Evolutionary conservation across 495 filamentous ascomycete genomes (phyloP).

Genomic region (Penicillium manginii): DNA sequence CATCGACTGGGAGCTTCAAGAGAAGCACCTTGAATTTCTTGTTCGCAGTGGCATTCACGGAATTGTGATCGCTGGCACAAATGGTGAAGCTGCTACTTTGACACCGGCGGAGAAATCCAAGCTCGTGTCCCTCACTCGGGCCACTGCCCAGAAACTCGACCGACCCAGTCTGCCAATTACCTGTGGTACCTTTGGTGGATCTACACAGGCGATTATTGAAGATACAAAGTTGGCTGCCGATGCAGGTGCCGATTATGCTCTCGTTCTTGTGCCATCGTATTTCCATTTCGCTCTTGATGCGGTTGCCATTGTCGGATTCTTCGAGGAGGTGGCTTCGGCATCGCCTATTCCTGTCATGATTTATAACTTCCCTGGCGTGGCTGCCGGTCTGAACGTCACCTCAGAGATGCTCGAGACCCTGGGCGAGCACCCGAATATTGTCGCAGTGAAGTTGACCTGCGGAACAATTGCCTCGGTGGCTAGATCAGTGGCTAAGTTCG

Average conservation of each 20-base stretch:
- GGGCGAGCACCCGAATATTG: conserved; percentile 15
- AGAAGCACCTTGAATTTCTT: conserved; percentile 34
- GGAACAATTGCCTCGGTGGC: conserved; percentile 17
- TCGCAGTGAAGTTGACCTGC: conserved; percentile 16
- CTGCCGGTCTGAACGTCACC: conserved; percentile 68
- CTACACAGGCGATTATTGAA: conserved; percentile 16
- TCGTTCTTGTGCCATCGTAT: conserved; percentile 76
- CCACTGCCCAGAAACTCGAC: conserved; percentile 22
- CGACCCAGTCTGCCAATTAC: conserved; percentile 32
- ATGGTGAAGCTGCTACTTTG: conserved; percentile 38
- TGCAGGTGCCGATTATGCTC: conserved; percentile 74
- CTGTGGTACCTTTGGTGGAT: conserved; percentile 24
- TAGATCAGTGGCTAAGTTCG: conserved; percentile 13
- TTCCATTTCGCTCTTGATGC: conserved; percentile 62
- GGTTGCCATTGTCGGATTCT: conserved; percentile 65
- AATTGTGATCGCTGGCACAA: conserved; percentile 39
- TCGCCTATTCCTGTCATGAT: conserved; percentile 80
- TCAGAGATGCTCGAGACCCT: conserved; percentile 17
- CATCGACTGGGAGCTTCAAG: conserved; percentile 40
- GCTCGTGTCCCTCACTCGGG: conserved; percentile 26
- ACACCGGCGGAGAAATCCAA: conserved; percentile 26
- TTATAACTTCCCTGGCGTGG: conserved; percentile 82
- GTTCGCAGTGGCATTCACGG: conserved; percentile 36
- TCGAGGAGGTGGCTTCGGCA: conserved; percentile 67
- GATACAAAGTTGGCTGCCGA: conserved; percentile 16